Evolutionary conservation across 371 early-diverging fungal genomes (phyloP).

Genomic region (Mucor circinelloides): DNA sequence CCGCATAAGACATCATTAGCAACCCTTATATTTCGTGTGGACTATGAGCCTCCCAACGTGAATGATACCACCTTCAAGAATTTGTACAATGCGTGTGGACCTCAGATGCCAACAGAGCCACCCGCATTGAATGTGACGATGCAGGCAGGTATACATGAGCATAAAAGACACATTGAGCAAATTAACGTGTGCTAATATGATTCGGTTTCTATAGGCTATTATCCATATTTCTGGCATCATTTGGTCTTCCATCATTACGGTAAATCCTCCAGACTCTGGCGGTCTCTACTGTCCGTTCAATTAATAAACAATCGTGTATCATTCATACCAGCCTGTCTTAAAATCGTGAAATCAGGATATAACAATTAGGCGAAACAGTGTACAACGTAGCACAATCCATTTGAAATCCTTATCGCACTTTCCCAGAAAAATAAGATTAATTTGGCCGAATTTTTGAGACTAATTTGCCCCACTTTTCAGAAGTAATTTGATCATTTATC

Average conservation of each 20-base stretch:
- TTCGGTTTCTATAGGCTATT: slow-evolving; percentile 13
- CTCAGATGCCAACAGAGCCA: slow-evolving; percentile 24
- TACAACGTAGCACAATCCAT: not conserved
- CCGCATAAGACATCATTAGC: slow-evolving; percentile 7
- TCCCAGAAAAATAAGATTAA: too few relatives aligned
- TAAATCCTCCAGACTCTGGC: slow-evolving; percentile 11
- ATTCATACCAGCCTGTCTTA: too few relatives aligned
- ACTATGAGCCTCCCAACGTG: slow-evolving; percentile 16
- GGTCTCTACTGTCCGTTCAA: slow-evolving; percentile 28
- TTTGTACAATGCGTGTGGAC: slow-evolving; percentile 34
- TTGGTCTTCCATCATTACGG: slow-evolving; percentile 12
- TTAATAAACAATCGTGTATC: not conserved
- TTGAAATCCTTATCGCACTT: not conserved
- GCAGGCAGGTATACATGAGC: slow-evolving; percentile 19
- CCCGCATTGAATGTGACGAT: slow-evolving; percentile 26
- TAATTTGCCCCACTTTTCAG: too few relatives aligned
- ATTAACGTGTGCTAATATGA: not conserved
- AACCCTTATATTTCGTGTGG: slow-evolving; percentile 8
- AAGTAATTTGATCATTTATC: not conserved
- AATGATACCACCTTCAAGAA: slow-evolving; percentile 28
- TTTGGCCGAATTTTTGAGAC: too few relatives aligned
- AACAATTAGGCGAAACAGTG: not conserved
- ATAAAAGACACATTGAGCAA: not conserved
- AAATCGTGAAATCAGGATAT: too few relatives aligned
- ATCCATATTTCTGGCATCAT: slow-evolving; percentile 20